A percentile compares a stretch with the other conserved stretches of the same genome.
These are phyloP conservation scores for Penicillium macrosclerotiorum DNA, from an alignment of 495 filamentous ascomycete species.

Conservation along the genomic window DNA sequence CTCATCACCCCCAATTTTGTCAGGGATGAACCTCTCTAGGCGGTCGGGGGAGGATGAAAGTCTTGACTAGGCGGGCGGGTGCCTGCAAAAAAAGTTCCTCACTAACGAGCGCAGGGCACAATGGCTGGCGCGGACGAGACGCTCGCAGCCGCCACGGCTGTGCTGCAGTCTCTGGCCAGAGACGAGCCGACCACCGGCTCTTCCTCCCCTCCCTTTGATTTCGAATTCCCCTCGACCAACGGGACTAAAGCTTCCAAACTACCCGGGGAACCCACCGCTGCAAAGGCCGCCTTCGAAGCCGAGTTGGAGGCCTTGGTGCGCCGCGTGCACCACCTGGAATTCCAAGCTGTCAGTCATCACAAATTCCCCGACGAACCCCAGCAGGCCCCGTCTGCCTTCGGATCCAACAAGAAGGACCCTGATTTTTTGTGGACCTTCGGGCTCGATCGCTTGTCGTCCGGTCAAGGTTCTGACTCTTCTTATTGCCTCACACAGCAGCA, in stretches of 20 bases:
- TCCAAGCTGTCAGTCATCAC: conserved; percentile 57
- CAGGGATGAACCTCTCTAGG: no score
- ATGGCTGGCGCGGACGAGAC: conserved; percentile 61
- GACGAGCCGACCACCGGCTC: conserved; percentile 40
- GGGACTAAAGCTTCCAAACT: conserved; percentile 51
- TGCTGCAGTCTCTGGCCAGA: conserved; percentile 62
- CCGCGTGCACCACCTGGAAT: conserved; percentile 68
- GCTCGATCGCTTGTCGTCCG: conserved; percentile 38
- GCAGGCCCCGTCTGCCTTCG: conserved; percentile 54
- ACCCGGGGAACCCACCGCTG: conserved; percentile 60
- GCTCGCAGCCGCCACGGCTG: conserved; percentile 58
- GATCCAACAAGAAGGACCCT: conserved; percentile 37
- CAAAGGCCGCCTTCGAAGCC: conserved; percentile 66
- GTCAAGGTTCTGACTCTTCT: conserved; percentile 42
- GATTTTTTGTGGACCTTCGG: conserved; percentile 42
- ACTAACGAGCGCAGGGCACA: conserved; percentile 37
- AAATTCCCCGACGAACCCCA: conserved; percentile 63
- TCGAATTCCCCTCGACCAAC: conserved; percentile 35
- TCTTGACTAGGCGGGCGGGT: no score
- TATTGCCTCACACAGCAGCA: conserved; percentile 40
- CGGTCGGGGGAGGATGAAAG: no score
- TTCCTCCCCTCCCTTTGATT: conserved; percentile 40
- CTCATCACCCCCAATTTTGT: no score
- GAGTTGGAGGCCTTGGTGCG: conserved; percentile 68
- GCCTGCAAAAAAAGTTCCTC: no score